Percentiles rank a stretch among this genome's conserved stretches.
These are phyloP conservation scores for Aureobasidium sp. DNA, from an alignment of 2,329 filamentous ascomycete species.

Conservation along the genomic window DNA sequence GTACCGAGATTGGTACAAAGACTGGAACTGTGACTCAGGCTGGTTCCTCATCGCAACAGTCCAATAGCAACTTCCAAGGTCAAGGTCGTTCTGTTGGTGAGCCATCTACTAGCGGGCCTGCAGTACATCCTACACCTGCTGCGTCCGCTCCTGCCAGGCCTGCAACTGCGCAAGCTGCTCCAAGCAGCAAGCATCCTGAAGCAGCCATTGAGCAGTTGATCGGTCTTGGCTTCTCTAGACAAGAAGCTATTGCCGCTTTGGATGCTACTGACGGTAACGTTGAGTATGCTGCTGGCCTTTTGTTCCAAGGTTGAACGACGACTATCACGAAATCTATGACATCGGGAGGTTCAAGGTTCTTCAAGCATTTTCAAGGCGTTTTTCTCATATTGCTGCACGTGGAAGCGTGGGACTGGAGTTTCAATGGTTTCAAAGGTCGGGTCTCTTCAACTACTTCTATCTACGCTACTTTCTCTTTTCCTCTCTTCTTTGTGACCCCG, in stretches of 20 bases:
- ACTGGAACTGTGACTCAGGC: conserved; percentile 65
- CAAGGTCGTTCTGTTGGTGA: conserved; percentile 23
- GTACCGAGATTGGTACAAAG: conserved; percentile 77
- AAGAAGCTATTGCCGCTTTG: conserved; percentile 70
- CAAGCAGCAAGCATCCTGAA: conserved; percentile 39
- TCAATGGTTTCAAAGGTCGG: neutral
- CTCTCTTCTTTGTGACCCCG: neutral
- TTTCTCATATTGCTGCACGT: neutral
- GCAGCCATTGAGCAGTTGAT: conserved; percentile 68
- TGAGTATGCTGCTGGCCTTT: conserved; percentile 74
- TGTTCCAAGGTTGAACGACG: conserved; percentile 40
- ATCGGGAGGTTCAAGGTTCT: neutral
- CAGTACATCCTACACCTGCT: conserved; percentile 13
- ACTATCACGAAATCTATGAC: neutral
- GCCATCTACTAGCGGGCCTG: conserved; percentile 7
- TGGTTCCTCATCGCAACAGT: conserved; percentile 19
- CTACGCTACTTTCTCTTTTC: neutral
- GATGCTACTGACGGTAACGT: conserved; percentile 78
- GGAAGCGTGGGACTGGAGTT: neutral
- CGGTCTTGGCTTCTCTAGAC: conserved; percentile 65
- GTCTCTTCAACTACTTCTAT: neutral
- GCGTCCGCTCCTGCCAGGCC: conserved; percentile 9
- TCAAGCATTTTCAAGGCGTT: conserved; percentile 2
- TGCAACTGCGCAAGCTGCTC: conserved; percentile 13
- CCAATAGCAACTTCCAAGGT: conserved; percentile 22